Evolutionary conservation across 1,284 basidiomycete genomes (phyloP).

Genomic region (Stereum hirsutum): DNA sequence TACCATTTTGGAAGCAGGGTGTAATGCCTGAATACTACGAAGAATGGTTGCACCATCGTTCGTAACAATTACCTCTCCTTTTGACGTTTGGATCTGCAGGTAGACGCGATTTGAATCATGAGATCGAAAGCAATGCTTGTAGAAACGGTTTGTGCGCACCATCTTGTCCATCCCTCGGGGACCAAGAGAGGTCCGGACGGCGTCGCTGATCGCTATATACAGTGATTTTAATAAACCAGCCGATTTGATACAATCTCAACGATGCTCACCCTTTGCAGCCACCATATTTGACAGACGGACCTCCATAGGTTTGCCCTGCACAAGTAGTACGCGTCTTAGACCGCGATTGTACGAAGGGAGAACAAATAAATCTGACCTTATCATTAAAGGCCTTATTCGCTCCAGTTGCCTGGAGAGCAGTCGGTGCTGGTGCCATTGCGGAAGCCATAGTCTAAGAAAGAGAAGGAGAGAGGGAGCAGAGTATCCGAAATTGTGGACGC

Average conservation of each 20-base stretch:
- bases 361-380: constrained; percentile 40
- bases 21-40: constrained; percentile 94
- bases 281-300: constrained; percentile 93
- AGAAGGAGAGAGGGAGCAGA: not conserved
- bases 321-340: constrained; percentile 26
- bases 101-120: not conserved
- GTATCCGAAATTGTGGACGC: not conserved
- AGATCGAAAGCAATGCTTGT: constrained; percentile 8
- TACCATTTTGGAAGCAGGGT: constrained; percentile 98
- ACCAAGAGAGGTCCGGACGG: constrained; percentile 93
- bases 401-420: constrained; percentile 28
- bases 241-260: no score
- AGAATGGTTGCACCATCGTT: constrained; percentile 99
- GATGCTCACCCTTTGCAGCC: constrained; percentile 77
- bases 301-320: constrained; percentile 86
- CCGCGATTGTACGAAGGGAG: not conserved
- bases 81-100: constrained; percentile 88
- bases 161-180: constrained; percentile 99
- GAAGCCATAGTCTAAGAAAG: constrained; percentile 30
- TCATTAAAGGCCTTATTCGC: constrained; percentile 77
- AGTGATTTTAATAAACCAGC: constrained; percentile 2
- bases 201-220: constrained; percentile 87
- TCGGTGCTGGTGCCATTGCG: constrained; percentile 23
- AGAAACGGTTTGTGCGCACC: constrained; percentile 36
- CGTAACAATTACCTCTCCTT: constrained; percentile 96